Evolutionary conservation across 768 basidiomycete species (phyloP).

Genomic region (Galerina marginata): DNA sequence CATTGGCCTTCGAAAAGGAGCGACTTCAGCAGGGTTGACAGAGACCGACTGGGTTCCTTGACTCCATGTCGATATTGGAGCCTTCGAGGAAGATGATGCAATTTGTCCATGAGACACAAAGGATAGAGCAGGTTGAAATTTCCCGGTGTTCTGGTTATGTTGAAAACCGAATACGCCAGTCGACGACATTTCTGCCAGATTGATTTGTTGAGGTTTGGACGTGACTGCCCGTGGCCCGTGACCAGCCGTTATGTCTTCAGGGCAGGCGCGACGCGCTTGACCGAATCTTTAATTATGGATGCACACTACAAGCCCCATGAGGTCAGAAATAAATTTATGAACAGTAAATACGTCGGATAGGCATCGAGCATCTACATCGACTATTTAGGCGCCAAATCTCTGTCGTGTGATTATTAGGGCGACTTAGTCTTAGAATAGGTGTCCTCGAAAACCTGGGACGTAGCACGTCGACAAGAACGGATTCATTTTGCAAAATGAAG

Average conservation of each 20-base stretch:
- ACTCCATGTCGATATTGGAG: slow-evolving; percentile 32
- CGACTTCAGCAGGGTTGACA: slow-evolving; percentile 10
- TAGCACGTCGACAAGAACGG: too few relatives aligned
- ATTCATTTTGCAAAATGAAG: background rate
- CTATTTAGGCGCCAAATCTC: too few relatives aligned
- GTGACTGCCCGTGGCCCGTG: slow-evolving; percentile 38
- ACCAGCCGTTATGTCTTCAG: slow-evolving; percentile 39
- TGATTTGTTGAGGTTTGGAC: slow-evolving; percentile 46
- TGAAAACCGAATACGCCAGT: slow-evolving; percentile 38
- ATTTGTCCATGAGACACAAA: slow-evolving; percentile 28
- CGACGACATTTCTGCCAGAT: slow-evolving; percentile 46
- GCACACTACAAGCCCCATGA: too few relatives aligned
- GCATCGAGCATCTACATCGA: too few relatives aligned
- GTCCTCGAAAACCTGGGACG: too few relatives aligned
- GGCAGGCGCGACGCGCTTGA: slow-evolving; percentile 31
- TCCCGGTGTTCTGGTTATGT: slow-evolving; percentile 25
- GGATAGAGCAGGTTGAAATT: slow-evolving; percentile 12
- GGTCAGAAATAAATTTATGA: too few relatives aligned
- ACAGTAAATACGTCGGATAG: too few relatives aligned
- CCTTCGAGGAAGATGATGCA: slow-evolving; percentile 28
- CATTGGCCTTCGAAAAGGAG: slow-evolving; percentile 10
- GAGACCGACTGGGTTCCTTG: slow-evolving; percentile 6
- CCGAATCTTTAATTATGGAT: too few relatives aligned
- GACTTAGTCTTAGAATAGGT: too few relatives aligned
- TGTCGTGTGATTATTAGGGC: too few relatives aligned